phyloP scores from a whole-genome alignment of 148 eudicot genomes.

The Heliamphora exappendiculata region DNA sequence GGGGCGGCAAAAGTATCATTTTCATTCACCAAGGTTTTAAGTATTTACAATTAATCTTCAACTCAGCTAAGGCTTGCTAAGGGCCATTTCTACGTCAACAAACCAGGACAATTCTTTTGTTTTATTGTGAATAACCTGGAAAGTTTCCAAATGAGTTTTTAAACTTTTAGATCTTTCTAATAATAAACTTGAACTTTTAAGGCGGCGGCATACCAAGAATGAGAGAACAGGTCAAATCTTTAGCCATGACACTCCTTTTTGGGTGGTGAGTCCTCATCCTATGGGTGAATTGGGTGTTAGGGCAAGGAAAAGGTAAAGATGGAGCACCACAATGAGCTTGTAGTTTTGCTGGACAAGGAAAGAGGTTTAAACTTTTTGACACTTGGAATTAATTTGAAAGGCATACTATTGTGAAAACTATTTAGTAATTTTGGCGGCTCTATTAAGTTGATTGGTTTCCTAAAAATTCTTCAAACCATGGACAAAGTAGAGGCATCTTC shows the following conservation, averaged over 20 bases:
- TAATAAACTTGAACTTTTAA: background rate
- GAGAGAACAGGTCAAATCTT: background rate
- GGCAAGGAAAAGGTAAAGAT: background rate
- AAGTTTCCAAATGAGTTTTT: too few species aligned
- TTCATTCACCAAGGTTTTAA: too few species aligned
- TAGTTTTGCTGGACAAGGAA: background rate
- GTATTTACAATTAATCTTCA: too few species aligned
- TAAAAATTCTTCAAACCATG: slow-evolving; percentile 59
- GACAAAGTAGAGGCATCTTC: slow-evolving; percentile 37
- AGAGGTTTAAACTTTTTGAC: background rate
- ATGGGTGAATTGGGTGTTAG: background rate
- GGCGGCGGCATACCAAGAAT: background rate
- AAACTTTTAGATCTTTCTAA: background rate
- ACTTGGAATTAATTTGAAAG: background rate
- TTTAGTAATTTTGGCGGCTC: too few species aligned
- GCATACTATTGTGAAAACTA: background rate
- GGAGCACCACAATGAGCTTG: background rate
- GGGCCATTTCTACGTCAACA: too few species aligned
- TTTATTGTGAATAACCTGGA: too few species aligned
- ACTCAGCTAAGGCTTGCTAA: too few species aligned
- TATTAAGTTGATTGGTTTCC: too few species aligned
- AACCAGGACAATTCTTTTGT: too few species aligned
- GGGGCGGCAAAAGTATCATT: too few species aligned
- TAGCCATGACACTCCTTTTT: background rate
- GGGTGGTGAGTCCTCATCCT: background rate